Percentiles rank a stretch among this genome's conserved stretches.
Conservation (phyloP, 495 filamentous ascomycete species). For the Penicillium ochrochloron region DNA sequence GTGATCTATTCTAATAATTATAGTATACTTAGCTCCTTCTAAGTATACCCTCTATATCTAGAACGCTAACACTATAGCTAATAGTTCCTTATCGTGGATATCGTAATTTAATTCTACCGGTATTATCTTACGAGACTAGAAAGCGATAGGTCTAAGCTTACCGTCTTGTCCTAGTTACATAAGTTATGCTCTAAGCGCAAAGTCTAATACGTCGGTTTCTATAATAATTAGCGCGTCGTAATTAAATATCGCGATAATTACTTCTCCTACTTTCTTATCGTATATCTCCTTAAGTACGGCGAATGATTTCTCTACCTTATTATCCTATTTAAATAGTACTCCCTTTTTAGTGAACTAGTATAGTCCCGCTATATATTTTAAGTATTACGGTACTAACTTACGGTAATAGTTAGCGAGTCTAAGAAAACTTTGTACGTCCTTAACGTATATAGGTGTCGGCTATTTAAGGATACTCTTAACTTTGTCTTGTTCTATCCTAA, state of each 20-base stretch:
- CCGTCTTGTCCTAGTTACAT: slow-evolving; percentile 1
- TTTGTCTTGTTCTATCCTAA: slow-evolving; percentile 1
- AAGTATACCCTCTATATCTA: slow-evolving; percentile 3
- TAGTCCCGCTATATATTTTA: not conserved
- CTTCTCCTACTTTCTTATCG: not conserved
- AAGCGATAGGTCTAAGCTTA: slow-evolving; percentile 8
- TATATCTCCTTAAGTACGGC: not conserved
- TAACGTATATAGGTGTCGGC: not conserved
- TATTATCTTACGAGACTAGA: slow-evolving; percentile 8
- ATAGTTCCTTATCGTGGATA: slow-evolving; percentile 8
- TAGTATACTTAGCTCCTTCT: slow-evolving; percentile 7
- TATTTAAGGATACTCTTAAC: not conserved
- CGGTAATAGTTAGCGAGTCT: slow-evolving; percentile 2
- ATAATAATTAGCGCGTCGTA: slow-evolving; percentile 3
- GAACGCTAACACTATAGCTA: slow-evolving; percentile 12
- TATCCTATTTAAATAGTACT: slow-evolving; percentile 2
- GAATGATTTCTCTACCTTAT: not conserved
- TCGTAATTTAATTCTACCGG: slow-evolving; percentile 1
- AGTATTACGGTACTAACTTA: not conserved
- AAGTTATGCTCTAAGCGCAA: not conserved
- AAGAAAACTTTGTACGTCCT: not conserved
- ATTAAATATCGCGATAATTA: not conserved
- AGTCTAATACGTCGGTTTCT: not conserved
- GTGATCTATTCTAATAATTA: slow-evolving; percentile 1
- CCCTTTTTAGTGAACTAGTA: slow-evolving; percentile 4